phyloP scores from a whole-genome alignment of 192 early-diverging fungal species.

The Podila epicladia region DNA sequence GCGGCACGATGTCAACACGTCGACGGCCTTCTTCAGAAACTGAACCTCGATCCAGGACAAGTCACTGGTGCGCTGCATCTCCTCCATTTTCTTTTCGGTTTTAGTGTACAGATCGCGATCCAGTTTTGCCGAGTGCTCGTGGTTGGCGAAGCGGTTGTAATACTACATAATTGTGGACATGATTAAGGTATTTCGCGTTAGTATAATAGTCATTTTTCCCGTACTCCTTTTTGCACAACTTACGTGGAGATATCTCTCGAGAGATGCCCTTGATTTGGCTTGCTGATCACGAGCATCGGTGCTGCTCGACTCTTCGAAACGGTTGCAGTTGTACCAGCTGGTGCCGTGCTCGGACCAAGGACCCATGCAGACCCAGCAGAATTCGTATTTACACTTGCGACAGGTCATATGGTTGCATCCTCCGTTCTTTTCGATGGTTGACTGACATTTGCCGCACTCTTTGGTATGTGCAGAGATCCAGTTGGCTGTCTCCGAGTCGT shows the following conservation, averaged over 20 bases:
- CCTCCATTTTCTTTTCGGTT: slow-evolving; percentile 96
- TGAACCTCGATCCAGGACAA: slow-evolving; percentile 99
- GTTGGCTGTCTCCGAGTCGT: slow-evolving; percentile 98
- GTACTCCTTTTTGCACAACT: slow-evolving; percentile 28
- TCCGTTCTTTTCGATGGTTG: slow-evolving; percentile 99
- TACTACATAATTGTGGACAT: slow-evolving; percentile 66
- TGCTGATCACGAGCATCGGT: slow-evolving; percentile 87
- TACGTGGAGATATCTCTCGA: slow-evolving; percentile 97
- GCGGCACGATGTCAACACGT: slow-evolving; percentile 88
- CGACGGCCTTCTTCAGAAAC: slow-evolving; percentile 93
- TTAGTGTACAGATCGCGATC: slow-evolving; percentile 83
- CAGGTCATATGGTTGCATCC: slow-evolving; percentile 99
- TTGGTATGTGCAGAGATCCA: slow-evolving; percentile 97
- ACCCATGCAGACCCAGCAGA: slow-evolving; percentile 99
- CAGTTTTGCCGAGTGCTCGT: slow-evolving; percentile 93
- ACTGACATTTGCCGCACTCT: slow-evolving; percentile 94
- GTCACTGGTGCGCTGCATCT: slow-evolving; percentile 89
- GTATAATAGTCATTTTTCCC: slow-evolving; percentile 12
- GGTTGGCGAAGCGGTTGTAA: slow-evolving; percentile 97
- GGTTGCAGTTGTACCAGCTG: slow-evolving; percentile 97
- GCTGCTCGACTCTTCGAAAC: slow-evolving; percentile 92
- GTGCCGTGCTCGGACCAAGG: slow-evolving; percentile 98
- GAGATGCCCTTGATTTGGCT: slow-evolving; percentile 84
- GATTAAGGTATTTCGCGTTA: background rate
- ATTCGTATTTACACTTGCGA: slow-evolving; percentile 96